A percentile compares a stretch with the other conserved stretches of the same genome.
Evolutionary conservation across 2,329 filamentous ascomycete genomes (phyloP).

Genomic region (Monosporascus ibericus): DNA sequence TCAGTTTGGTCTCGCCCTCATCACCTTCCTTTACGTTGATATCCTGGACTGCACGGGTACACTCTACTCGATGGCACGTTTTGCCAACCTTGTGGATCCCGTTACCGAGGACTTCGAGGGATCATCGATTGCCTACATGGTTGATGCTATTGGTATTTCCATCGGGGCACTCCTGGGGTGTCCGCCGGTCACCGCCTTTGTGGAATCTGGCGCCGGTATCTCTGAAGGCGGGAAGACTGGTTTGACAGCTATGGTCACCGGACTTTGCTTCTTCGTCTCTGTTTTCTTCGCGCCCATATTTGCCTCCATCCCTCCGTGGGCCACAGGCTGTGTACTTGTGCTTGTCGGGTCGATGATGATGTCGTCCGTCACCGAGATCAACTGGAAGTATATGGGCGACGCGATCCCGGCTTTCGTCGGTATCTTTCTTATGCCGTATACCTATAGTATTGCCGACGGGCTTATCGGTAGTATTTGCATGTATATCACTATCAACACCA

Average conservation of each 20-base stretch:
- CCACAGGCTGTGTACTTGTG: constrained; percentile 80
- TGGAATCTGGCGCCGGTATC: constrained; percentile 86
- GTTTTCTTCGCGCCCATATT: constrained; percentile 90
- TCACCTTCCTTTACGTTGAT: constrained; percentile 87
- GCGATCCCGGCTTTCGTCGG: constrained; percentile 79
- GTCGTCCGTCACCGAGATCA: constrained; percentile 71
- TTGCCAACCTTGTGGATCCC: constrained; percentile 73
- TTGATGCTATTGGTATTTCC: constrained; percentile 72
- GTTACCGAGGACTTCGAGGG: constrained; percentile 83
- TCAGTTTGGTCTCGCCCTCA: constrained; percentile 76
- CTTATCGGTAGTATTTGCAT: constrained; percentile 74
- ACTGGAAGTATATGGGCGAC: constrained; percentile 83
- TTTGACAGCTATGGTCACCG: constrained; percentile 72
- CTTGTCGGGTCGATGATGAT: constrained; percentile 88
- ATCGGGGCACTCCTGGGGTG: constrained; percentile 73
- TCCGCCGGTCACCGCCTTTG: constrained; percentile 78
- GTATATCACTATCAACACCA: constrained; percentile 69
- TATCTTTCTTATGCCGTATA: constrained; percentile 82
- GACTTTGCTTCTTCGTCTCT: constrained; percentile 78
- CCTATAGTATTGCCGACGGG: constrained; percentile 82
- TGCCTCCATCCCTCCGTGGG: constrained; percentile 83
- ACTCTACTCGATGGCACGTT: constrained; percentile 83
- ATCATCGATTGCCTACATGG: constrained; percentile 74
- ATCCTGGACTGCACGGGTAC: constrained; percentile 84
- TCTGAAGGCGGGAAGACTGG: constrained; percentile 82